These are phyloP conservation scores for Striga asiatica DNA, from an alignment of 257 asterid genomes.

Conservation along the genomic window DNA sequence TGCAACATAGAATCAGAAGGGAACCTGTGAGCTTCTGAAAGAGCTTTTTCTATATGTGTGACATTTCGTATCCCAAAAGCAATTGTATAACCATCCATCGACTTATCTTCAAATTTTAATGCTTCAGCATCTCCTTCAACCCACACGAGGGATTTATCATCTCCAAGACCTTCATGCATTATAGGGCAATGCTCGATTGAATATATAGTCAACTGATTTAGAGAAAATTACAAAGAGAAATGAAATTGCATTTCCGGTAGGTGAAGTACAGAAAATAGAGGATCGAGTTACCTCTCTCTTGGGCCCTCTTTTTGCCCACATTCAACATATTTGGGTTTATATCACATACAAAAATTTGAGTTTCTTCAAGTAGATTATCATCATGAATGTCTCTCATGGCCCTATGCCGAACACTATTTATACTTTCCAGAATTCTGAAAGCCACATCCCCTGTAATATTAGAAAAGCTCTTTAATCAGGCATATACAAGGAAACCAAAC, in stretches of 20 bases:
- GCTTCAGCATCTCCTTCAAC: conserved; percentile 94
- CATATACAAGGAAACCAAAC: conserved; percentile 9
- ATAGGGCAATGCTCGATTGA: background rate
- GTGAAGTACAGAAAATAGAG: background rate
- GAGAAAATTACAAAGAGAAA: background rate
- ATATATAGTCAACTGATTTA: background rate
- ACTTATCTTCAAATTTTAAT: conserved; percentile 53
- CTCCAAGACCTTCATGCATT: conserved; percentile 40
- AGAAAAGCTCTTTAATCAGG: conserved; percentile 18
- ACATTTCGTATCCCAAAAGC: conserved; percentile 98
- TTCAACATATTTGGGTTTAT: conserved; percentile 80
- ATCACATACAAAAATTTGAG: conserved; percentile 72
- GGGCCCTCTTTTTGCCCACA: conserved; percentile 78
- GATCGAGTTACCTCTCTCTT: conserved; percentile 50
- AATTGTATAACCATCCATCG: conserved; percentile 94
- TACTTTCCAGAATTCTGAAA: conserved; percentile 66
- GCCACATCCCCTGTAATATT: conserved; percentile 88
- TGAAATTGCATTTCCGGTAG: background rate
- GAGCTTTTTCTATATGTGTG: conserved; percentile 82
- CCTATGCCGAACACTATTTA: conserved; percentile 38
- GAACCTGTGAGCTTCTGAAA: conserved; percentile 87
- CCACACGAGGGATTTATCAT: conserved; percentile 66
- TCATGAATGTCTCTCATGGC: conserved; percentile 53
- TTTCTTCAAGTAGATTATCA: conserved; percentile 53
- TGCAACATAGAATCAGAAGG: background rate